Conservation (phyloP, 75 land plant genomes). For the Cunninghamia lanceolata region DNA sequence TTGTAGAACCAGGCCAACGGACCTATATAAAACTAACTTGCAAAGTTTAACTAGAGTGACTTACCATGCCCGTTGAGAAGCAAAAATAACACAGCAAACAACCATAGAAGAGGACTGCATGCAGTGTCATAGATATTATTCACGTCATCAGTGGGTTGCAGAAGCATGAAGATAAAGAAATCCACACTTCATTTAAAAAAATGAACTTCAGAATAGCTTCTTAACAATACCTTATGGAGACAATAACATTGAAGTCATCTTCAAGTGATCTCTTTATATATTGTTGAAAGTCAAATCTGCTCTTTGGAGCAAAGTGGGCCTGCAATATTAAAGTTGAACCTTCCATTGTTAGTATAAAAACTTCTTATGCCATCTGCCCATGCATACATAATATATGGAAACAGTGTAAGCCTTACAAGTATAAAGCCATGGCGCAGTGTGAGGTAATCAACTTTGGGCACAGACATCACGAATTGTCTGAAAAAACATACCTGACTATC, state of each 20-base stretch:
- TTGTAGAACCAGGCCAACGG: background rate
- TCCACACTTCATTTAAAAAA: background rate
- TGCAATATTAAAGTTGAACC: too few relatives aligned
- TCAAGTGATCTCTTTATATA: too few relatives aligned
- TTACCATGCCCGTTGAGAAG: slow-evolving; percentile 48
- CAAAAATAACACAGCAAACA: slow-evolving; percentile 40
- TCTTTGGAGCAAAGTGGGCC: too few relatives aligned
- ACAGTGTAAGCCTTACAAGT: slow-evolving; percentile 17
- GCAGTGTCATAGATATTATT: background rate
- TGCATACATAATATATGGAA: background rate
- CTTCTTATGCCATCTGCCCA: background rate
- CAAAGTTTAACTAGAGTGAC: too few relatives aligned
- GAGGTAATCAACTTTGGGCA: slow-evolving; percentile 56
- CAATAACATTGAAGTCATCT: too few relatives aligned
- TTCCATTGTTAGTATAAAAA: background rate
- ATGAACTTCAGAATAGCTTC: background rate
- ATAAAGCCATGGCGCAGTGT: too few relatives aligned
- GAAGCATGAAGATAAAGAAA: background rate
- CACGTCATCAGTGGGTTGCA: background rate
- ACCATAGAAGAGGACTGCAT: slow-evolving; percentile 49
- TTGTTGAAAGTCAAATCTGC: too few relatives aligned
- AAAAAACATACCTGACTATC: slow-evolving; percentile 52
- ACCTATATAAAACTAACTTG: too few relatives aligned
- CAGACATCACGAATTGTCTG: slow-evolving; percentile 50
- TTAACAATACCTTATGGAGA: too few relatives aligned